phyloP scores from a whole-genome alignment of 2,329 filamentous ascomycete genomes.

The Fusarium penzigii region DNA sequence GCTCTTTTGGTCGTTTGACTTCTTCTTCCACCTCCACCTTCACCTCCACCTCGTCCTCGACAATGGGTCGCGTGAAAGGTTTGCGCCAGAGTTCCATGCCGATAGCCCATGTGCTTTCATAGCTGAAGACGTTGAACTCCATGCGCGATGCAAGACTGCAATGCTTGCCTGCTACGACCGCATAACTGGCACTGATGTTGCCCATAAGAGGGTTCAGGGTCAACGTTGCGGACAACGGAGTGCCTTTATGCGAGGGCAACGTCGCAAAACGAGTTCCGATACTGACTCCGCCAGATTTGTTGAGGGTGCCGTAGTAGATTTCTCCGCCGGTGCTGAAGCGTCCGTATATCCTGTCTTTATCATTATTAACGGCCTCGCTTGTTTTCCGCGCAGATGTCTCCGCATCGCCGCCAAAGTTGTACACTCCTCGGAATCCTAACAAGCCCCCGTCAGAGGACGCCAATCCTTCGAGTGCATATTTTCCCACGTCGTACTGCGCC shows the following conservation, averaged over 20 bases:
- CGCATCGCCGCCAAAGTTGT: constrained; percentile 86
- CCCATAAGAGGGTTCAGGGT: constrained; percentile 95
- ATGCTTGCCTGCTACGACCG: constrained; percentile 80
- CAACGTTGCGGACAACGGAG: constrained; percentile 89
- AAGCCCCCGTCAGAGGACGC: constrained; percentile 91
- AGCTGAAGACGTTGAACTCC: constrained; percentile 98
- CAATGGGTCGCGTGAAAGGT: constrained; percentile 41
- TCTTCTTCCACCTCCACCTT: constrained; percentile 34
- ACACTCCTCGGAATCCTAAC: constrained; percentile 83
- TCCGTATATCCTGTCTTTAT: constrained; percentile 68
- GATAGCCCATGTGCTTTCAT: constrained; percentile 90
- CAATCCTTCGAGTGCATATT: constrained; percentile 85
- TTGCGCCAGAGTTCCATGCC: constrained; percentile 92
- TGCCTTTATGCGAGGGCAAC: constrained; percentile 75
- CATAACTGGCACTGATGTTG: constrained; percentile 87
- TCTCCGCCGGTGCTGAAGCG: constrained; percentile 91
- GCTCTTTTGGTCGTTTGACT: constrained; percentile 30
- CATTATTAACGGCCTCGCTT: constrained; percentile 29
- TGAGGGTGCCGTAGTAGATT: constrained; percentile 91
- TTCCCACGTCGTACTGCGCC: constrained; percentile 80
- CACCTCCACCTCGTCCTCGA: constrained; percentile 33
- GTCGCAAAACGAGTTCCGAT: constrained; percentile 89
- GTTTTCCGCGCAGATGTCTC: constrained; percentile 26
- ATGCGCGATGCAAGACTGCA: constrained; percentile 87
- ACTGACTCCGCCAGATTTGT: constrained; percentile 90